Conservation (phyloP, 768 basidiomycete genomes). For the Hydnomerulius pinastri region DNA sequence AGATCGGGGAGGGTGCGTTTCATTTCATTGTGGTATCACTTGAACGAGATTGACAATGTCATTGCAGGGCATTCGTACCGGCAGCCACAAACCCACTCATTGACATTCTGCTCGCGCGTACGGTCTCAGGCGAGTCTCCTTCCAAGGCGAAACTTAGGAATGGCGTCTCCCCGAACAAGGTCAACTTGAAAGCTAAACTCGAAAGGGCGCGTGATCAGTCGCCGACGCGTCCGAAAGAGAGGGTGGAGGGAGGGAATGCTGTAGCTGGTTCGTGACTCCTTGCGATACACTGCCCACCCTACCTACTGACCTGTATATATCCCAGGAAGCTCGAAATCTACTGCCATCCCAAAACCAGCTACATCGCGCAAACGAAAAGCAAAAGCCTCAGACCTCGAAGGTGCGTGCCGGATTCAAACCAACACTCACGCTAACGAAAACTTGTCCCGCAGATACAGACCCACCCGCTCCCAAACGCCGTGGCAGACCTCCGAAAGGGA, state of each 20-base stretch:
- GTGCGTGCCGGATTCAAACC: slow-evolving; percentile 5
- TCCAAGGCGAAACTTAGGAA: slow-evolving; percentile 24
- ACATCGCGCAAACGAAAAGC: slow-evolving; percentile 11
- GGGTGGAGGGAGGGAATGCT: background rate
- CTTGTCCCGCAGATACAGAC: background rate
- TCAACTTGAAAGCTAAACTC: background rate
- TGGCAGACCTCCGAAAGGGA: slow-evolving; percentile 12
- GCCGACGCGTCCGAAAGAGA: background rate
- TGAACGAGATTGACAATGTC: background rate
- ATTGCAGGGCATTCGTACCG: slow-evolving; percentile 55
- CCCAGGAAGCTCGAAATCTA: slow-evolving; percentile 11
- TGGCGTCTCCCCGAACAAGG: background rate
- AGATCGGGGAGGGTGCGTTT: slow-evolving; percentile 63
- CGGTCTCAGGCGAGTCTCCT: slow-evolving; percentile 50
- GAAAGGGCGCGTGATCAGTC: slow-evolving; percentile 1
- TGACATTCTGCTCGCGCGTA: slow-evolving; percentile 54
- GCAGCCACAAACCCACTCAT: slow-evolving; percentile 48
- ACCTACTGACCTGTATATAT: background rate
- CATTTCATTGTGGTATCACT: background rate
- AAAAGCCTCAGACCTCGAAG: slow-evolving; percentile 2
- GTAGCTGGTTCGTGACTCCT: slow-evolving; percentile 15
- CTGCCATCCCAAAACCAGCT: background rate
- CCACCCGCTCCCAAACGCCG: slow-evolving; percentile 17
- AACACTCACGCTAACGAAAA: too few relatives aligned
- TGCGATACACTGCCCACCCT: background rate